Conservation (phyloP, 2,329 filamentous ascomycete species). For the Fusarium humuli region DNA sequence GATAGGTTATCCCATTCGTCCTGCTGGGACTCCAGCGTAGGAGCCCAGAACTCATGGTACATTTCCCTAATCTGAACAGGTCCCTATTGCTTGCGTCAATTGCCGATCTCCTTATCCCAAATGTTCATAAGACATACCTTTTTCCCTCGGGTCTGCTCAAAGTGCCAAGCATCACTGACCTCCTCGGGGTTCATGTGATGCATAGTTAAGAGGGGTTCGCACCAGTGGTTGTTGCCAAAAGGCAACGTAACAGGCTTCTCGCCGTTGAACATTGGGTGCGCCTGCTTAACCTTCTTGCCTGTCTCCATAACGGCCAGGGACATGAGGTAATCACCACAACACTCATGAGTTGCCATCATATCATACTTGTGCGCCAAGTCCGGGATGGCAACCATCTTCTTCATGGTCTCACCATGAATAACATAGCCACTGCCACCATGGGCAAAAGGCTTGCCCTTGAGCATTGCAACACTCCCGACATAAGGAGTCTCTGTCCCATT, state of each 20-base stretch:
- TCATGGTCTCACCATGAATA: slow-evolving; percentile 64
- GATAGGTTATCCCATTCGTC: slow-evolving; percentile 66
- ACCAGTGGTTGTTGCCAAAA: slow-evolving; percentile 64
- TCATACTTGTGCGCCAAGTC: slow-evolving; percentile 62
- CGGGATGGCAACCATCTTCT: slow-evolving; percentile 58
- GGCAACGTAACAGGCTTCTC: slow-evolving; percentile 65
- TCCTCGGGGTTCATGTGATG: slow-evolving; percentile 66
- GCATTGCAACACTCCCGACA: slow-evolving; percentile 63
- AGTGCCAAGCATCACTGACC: slow-evolving; percentile 64
- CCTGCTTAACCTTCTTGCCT: slow-evolving; percentile 56
- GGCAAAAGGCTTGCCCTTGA: slow-evolving; percentile 61
- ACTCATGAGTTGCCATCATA: slow-evolving; percentile 56
- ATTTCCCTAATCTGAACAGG: slow-evolving; percentile 61
- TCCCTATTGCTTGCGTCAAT: slow-evolving; percentile 48
- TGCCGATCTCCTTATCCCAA: slow-evolving; percentile 9
- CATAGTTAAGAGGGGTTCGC: slow-evolving; percentile 68
- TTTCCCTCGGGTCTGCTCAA: slow-evolving; percentile 61
- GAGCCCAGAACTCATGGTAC: slow-evolving; percentile 61
- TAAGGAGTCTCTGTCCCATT: slow-evolving; percentile 60
- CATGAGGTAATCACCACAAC: slow-evolving; percentile 66
- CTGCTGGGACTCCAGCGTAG: slow-evolving; percentile 55
- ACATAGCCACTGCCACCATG: slow-evolving; percentile 70
- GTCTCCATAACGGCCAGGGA: slow-evolving; percentile 61
- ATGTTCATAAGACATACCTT: slow-evolving; percentile 50
- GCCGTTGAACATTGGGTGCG: slow-evolving; percentile 66